Evolutionary conservation across 1,284 basidiomycete species (phyloP).

Genomic region (Phylloboletellus chloephorus): DNA sequence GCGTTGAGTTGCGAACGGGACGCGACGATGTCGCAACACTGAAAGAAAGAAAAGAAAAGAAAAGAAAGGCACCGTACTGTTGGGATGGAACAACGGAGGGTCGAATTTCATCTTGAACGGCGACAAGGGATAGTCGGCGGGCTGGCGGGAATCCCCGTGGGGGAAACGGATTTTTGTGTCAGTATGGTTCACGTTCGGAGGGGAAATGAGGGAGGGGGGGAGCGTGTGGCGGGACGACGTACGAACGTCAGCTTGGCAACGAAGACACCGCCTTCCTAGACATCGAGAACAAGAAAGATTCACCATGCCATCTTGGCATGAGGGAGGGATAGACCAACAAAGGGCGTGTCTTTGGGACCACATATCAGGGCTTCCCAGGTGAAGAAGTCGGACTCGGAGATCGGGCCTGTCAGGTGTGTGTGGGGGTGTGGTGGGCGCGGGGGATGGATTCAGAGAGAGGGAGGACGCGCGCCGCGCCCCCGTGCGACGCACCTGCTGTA

Average conservation of each 20-base stretch:
- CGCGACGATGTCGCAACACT: too few species aligned
- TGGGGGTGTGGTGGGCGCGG: slow-evolving; percentile 3
- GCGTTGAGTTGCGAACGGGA: too few species aligned
- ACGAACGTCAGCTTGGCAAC: slow-evolving; percentile 90
- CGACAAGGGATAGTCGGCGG: slow-evolving; percentile 87
- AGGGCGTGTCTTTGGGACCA: slow-evolving; percentile 96
- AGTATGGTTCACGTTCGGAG: too few species aligned
- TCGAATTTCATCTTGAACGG: slow-evolving; percentile 99
- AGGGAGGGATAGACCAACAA: slow-evolving; percentile 50
- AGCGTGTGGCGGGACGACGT: slow-evolving; percentile 33
- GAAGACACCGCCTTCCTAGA: slow-evolving; percentile 93
- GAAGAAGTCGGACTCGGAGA: slow-evolving; percentile 95
- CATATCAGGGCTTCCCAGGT: slow-evolving; percentile 97
- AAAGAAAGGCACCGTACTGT: too few species aligned
- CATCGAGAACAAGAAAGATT: not conserved
- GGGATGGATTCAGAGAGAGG: slow-evolving; percentile 2
- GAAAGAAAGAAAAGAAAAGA: too few species aligned
- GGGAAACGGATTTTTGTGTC: not conserved
- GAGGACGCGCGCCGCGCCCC: not conserved
- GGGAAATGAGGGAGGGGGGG: not conserved
- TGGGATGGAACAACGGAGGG: slow-evolving; percentile 95
- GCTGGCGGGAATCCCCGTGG: slow-evolving; percentile 43
- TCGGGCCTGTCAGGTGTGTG: slow-evolving; percentile 53
- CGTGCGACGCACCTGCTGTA: slow-evolving; percentile 66
- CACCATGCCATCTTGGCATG: not conserved